A percentile compares a stretch with the other conserved stretches of the same genome.
phyloP scores from a whole-genome alignment of 345 rosid species.

The Raphanus raphanistrum region DNA sequence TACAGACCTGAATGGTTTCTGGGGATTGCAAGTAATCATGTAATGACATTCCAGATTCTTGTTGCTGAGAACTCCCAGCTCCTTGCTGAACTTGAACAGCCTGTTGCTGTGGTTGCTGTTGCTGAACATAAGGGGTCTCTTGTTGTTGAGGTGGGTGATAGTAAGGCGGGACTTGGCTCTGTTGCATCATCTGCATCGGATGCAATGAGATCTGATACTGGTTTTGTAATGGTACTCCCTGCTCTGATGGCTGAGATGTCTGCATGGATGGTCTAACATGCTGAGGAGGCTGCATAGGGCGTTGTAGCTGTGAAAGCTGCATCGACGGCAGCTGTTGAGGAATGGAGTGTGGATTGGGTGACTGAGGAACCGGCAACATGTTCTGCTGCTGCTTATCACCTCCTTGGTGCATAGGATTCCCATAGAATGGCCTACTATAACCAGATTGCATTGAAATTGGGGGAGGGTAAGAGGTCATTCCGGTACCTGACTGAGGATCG shows the following conservation, averaged over 20 bases:
- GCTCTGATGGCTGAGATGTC: slow-evolving; percentile 63
- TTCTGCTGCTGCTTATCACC: slow-evolving; percentile 53
- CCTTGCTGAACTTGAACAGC: slow-evolving; percentile 59
- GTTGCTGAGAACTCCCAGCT: slow-evolving; percentile 57
- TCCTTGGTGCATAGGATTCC: slow-evolving; percentile 58
- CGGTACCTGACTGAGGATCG: slow-evolving; percentile 57
- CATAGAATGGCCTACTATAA: slow-evolving; percentile 71
- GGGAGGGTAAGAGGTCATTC: slow-evolving; percentile 61
- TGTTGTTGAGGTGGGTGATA: slow-evolving; percentile 74
- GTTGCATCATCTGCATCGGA: slow-evolving; percentile 69
- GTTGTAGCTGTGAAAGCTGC: slow-evolving; percentile 54
- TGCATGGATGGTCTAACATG: slow-evolving; percentile 72
- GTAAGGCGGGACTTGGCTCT: slow-evolving; percentile 59
- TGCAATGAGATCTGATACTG: slow-evolving; percentile 66
- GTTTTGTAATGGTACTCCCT: slow-evolving; percentile 58
- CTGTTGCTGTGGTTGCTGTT: slow-evolving; percentile 55
- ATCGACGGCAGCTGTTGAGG: slow-evolving; percentile 77
- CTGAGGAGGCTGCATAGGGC: slow-evolving; percentile 82
- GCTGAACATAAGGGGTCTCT: slow-evolving; percentile 63
- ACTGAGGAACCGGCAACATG: slow-evolving; percentile 52
- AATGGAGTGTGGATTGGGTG: slow-evolving; percentile 27
- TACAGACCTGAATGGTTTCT: slow-evolving; percentile 84
- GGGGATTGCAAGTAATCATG: slow-evolving; percentile 90
- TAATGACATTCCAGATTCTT: slow-evolving; percentile 80
- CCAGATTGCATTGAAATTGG: slow-evolving; percentile 66